A percentile compares a stretch with the other conserved stretches of the same genome.
Conservation (phyloP, 169 alveolate genomes). For the Plasmodium sp. region DNA sequence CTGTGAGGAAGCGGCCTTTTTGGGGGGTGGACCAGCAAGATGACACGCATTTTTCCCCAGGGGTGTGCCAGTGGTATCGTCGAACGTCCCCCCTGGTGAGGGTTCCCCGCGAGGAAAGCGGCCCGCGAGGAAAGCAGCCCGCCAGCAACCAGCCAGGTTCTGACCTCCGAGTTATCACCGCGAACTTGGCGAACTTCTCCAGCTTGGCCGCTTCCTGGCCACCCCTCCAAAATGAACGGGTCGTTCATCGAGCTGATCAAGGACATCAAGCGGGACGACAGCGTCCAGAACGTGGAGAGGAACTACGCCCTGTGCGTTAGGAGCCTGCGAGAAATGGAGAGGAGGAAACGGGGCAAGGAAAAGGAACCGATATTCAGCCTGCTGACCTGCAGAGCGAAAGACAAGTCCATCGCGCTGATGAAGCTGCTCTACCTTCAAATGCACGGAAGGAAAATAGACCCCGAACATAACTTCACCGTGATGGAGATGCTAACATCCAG, state of each 20-base stretch:
- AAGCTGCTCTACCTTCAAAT: conserved; percentile 46
- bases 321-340: conserved; percentile 15
- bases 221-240: not conserved
- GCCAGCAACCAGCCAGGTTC: not conserved
- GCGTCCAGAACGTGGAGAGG: conserved; percentile 23
- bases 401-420: conserved; percentile 13
- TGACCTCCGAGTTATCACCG: too few species aligned
- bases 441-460: conserved; percentile 59
- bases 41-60: not conserved
- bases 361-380: conserved; percentile 13
- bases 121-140: too few species aligned
- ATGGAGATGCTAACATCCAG: conserved; percentile 37
- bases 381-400: conserved; percentile 6
- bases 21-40: not conserved
- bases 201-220: too few species aligned
- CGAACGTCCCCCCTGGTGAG: not conserved
- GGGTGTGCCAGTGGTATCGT: not conserved
- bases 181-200: too few species aligned
- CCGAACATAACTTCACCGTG: conserved; percentile 43
- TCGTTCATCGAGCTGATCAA: conserved; percentile 34
- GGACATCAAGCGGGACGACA: conserved; percentile 60
- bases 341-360: not conserved
- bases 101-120: not conserved
- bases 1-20: not conserved
- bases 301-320: conserved; percentile 29